Evolutionary conservation across 768 basidiomycete genomes (phyloP).

Genomic region (Symmetrospora coprosmae): DNA sequence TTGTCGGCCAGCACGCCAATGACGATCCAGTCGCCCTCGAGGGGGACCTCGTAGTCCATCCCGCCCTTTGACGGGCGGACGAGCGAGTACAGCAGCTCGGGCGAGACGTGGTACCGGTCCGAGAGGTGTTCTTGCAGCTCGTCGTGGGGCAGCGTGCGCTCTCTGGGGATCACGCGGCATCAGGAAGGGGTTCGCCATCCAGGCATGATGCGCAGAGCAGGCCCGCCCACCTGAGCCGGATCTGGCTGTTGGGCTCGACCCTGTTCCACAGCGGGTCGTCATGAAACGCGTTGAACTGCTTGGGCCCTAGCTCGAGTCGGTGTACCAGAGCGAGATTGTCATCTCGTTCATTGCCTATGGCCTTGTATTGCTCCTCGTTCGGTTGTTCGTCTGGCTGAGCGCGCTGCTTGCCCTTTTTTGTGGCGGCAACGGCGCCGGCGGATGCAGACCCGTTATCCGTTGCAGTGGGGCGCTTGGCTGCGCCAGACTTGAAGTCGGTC

Average conservation of each 20-base stretch:
- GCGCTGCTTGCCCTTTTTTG: too few species aligned
- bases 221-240: slow-evolving; percentile 63
- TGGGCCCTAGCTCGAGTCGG: slow-evolving; percentile 61
- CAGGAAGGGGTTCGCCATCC: neutral
- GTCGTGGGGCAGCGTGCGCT: slow-evolving; percentile 63
- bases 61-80: slow-evolving; percentile 53
- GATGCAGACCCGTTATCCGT: too few species aligned
- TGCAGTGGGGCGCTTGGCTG: too few species aligned
- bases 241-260: slow-evolving; percentile 81
- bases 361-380: neutral
- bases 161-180: slow-evolving; percentile 2
- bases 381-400: neutral
- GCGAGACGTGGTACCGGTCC: slow-evolving; percentile 74
- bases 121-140: slow-evolving; percentile 65
- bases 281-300: slow-evolving; percentile 52
- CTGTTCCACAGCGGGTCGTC: slow-evolving; percentile 64
- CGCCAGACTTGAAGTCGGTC: neutral
- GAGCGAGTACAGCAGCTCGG: slow-evolving; percentile 74
- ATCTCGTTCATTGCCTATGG: slow-evolving; percentile 7
- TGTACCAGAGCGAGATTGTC: slow-evolving; percentile 47
- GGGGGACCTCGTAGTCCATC: slow-evolving; percentile 65
- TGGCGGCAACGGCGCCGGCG: neutral
- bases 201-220: too few species aligned
- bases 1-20: slow-evolving; percentile 91
- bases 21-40: slow-evolving; percentile 85